Evolutionary conservation across 225 moss, liverwort and hornwort species (phyloP), one percentile per base, ranked within the genome.

Genomic region (Sphagnum tenellum): DNA sequence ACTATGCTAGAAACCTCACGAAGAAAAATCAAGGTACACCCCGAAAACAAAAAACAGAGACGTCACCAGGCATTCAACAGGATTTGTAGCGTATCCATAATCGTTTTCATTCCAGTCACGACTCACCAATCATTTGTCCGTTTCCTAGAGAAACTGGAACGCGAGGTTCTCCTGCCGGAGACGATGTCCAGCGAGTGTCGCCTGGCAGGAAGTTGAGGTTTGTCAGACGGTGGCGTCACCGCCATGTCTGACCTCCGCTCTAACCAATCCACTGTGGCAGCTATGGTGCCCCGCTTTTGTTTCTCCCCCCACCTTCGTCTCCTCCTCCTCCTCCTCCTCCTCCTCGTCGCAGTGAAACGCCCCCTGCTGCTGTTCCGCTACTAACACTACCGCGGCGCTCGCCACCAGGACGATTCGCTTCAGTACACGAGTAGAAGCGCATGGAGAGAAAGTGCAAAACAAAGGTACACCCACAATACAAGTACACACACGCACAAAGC

Each of bases 91-190:
- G 2, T 46, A 50, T 11, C 51, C 7, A 44, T 57, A 3, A 46
- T 29, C 29, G 29, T 29, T 29, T 29, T 29, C 29, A 1, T 29
- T 29, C 29, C 29, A 9, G 46, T 44, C 55, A 58, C 52, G 48
- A 53, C 54, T 52, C 74, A 98, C 96, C 96, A 98, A 59, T 98
- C 96, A 69, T 90, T 98, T n/a, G 96, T 92, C 71, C 96, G 88
- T 73, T 98, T 98, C 92, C 88, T 89, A 6, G 88, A 87, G 76
- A 98, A 92, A 79, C 92, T 92, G 60, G 92, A 85, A 60, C 96
- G 88, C 58, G 90, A 92, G 54, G 86, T 78, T 63, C 86, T 73
- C 67, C 84, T 78, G 63, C 81, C 81, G 45, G 85, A 73, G 0
- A 85, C 85, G 48, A 84, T 84, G 45, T 84, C 84, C 8, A 84